Conservation (phyloP, 2,329 filamentous ascomycete species). For the Colletotrichum sp. region DNA sequence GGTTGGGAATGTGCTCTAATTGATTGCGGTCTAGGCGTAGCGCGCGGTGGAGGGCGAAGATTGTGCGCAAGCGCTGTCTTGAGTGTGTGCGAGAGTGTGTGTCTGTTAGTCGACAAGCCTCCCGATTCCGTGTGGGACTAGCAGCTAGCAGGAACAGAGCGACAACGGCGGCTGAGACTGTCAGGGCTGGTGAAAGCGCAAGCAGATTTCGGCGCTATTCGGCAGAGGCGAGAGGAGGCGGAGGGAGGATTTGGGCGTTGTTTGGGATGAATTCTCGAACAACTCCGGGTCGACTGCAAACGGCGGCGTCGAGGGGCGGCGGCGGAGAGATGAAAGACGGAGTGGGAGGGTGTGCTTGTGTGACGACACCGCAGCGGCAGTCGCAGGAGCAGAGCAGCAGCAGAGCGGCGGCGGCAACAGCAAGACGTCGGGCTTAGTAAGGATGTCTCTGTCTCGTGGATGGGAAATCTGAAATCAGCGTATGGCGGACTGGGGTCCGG, state of each 20-base stretch:
- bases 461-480: not conserved
- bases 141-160: not conserved
- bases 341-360: not conserved
- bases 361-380: not conserved
- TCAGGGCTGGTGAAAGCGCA: slow-evolving; percentile 5
- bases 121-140: not conserved
- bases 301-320: slow-evolving; percentile 5
- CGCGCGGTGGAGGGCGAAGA: not conserved
- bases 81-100: not conserved
- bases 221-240: not conserved
- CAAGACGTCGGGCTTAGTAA: slow-evolving; percentile 7
- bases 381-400: not conserved
- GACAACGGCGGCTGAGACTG: slow-evolving; percentile 10
- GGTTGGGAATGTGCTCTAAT: slow-evolving; percentile 13
- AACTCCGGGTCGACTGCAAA: slow-evolving; percentile 10
- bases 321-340: not conserved
- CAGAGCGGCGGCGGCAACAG: not conserved
- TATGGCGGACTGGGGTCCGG: slow-evolving; percentile 1
- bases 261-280: slow-evolving; percentile 2
- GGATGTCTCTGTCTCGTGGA: not conserved
- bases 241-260: not conserved
- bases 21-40: slow-evolving; percentile 8
- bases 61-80: not conserved
- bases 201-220: not conserved
- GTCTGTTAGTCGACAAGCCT: slow-evolving; percentile 5